phyloP scores from a whole-genome alignment of 2,329 filamentous ascomycete genomes.

The Aspergillus costaricaensis region DNA sequence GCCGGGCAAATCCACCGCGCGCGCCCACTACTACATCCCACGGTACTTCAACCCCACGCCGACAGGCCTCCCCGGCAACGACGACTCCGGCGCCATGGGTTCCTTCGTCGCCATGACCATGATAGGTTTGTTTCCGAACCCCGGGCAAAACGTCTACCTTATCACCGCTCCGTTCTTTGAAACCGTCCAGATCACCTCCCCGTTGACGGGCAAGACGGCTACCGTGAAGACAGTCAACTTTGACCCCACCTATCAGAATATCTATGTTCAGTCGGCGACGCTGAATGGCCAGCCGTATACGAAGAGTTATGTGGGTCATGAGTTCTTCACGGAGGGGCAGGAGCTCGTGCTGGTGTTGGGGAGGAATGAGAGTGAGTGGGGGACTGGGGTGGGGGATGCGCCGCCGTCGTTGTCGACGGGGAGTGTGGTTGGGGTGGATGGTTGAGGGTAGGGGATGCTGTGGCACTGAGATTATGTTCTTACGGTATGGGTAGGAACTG shows the following conservation, averaged over 20 bases:
- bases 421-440: neutral
- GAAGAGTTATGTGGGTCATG: constrained; percentile 67
- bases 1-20: constrained; percentile 52
- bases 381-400: constrained; percentile 59
- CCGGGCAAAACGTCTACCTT: constrained; percentile 68
- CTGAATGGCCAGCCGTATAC: constrained; percentile 62
- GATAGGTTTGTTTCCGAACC: constrained; percentile 70
- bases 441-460: neutral
- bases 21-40: constrained; percentile 66
- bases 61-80: constrained; percentile 66
- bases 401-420: constrained; percentile 57
- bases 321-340: constrained; percentile 66
- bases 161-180: constrained; percentile 68
- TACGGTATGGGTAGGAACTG: too few species aligned
- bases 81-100: constrained; percentile 70
- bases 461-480: too few species aligned
- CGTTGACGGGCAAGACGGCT: constrained; percentile 61
- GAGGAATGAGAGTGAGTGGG: constrained; percentile 65
- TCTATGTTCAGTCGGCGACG: constrained; percentile 69
- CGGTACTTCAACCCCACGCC: constrained; percentile 59
- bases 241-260: constrained; percentile 56
- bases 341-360: constrained; percentile 66
- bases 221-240: constrained; percentile 61
- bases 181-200: constrained; percentile 59
- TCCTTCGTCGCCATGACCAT: constrained; percentile 66